Conservation (phyloP, 2,329 filamentous ascomycete genomes). For the Ascochyta viciae-villosae region DNA sequence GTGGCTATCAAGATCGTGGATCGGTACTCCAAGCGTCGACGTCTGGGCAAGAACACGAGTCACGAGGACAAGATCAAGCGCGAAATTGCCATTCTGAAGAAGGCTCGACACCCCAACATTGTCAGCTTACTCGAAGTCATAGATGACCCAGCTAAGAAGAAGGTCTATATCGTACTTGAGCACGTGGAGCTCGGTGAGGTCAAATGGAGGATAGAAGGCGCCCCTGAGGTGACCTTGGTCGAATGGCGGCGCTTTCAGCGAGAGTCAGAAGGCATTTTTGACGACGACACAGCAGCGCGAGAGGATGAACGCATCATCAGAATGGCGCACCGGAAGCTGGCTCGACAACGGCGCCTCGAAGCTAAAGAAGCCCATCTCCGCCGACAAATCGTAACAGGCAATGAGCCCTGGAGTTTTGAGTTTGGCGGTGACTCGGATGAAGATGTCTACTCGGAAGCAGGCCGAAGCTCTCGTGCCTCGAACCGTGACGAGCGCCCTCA, state of each 20-base stretch:
- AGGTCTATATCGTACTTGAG: slow-evolving; percentile 97
- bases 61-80: slow-evolving; percentile 85
- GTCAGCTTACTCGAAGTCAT: slow-evolving; percentile 96
- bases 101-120: slow-evolving; percentile 96
- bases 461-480: slow-evolving; percentile 36
- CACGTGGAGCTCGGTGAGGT: slow-evolving; percentile 95
- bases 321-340: slow-evolving; percentile 50
- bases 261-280: slow-evolving; percentile 62
- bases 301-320: slow-evolving; percentile 55
- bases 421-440: slow-evolving; percentile 70
- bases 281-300: slow-evolving; percentile 50
- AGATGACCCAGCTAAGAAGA: slow-evolving; percentile 93
- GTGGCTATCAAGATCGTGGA: slow-evolving; percentile 99
- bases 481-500: slow-evolving; percentile 28
- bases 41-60: slow-evolving; percentile 77
- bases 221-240: slow-evolving; percentile 80
- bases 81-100: slow-evolving; percentile 98
- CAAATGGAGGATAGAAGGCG: slow-evolving; percentile 87
- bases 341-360: slow-evolving; percentile 51
- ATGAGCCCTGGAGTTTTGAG: slow-evolving; percentile 84
- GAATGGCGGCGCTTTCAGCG: slow-evolving; percentile 83
- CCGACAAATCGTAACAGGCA: slow-evolving; percentile 49
- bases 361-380: slow-evolving; percentile 46
- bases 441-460: slow-evolving; percentile 53
- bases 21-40: slow-evolving; percentile 89